Evolutionary conservation across 805 yeast species (phyloP).

Genomic region (Yamadazyma sp.): DNA sequence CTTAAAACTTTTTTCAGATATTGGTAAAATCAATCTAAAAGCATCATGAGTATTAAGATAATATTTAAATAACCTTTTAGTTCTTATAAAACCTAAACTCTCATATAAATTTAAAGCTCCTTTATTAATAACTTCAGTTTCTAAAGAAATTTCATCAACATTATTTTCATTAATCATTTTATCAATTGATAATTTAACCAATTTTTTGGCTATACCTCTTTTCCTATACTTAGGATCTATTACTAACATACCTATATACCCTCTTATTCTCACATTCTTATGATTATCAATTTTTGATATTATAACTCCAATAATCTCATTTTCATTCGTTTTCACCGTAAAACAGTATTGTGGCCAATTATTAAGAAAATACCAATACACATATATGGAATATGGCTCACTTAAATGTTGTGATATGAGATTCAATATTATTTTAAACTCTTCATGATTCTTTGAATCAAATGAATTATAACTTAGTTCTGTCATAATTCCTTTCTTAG

Average conservation of each 20-base stretch:
- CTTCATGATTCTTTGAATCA: conserved; percentile 24
- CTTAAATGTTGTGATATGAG: conserved; percentile 74
- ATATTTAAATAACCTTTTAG: conserved; percentile 78
- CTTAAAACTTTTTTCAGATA: conserved; percentile 48
- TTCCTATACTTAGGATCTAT: conserved; percentile 73
- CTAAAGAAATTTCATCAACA: conserved; percentile 90
- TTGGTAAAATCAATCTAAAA: conserved; percentile 76
- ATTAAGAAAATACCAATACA: conserved; percentile 83
- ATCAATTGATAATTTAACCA: conserved; percentile 61
- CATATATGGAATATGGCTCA: conserved; percentile 93
- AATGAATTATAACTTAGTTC: no score
- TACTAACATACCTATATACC: conserved; percentile 96
- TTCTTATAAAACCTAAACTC: conserved; percentile 69
- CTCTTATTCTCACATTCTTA: conserved; percentile 68
- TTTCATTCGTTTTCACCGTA: conserved; percentile 46
- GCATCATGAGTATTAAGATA: conserved; percentile 94
- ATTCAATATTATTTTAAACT: conserved; percentile 48
- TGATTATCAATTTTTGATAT: conserved; percentile 81
- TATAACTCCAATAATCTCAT: conserved; percentile 69
- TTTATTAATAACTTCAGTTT: conserved; percentile 80
- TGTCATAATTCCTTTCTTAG: no score
- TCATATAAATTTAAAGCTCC: conserved; percentile 72
- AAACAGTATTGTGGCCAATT: conserved; percentile 88
- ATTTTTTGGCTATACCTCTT: conserved; percentile 72
- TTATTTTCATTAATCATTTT: conserved; percentile 55